phyloP scores from a whole-genome alignment of 306 rosid genomes.

The Senna siamea region DNA sequence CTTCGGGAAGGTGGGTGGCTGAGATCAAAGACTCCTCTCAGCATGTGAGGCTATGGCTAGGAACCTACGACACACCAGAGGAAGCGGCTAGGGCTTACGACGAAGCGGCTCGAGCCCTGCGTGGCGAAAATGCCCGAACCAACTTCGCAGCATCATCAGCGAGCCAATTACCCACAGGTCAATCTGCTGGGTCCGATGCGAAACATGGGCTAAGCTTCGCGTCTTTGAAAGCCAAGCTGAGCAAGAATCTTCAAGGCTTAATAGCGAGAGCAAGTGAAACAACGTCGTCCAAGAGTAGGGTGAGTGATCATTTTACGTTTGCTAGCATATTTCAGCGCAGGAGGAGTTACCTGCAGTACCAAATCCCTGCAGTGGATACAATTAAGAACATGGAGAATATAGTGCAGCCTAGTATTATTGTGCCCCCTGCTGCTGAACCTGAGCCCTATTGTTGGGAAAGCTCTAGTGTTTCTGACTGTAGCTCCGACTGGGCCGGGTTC shows the following conservation, averaged over 20 bases:
- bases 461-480: conserved; percentile 58
- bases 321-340: conserved; percentile 78
- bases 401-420: conserved; percentile 92
- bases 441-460: conserved; percentile 52
- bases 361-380: conserved; percentile 43
- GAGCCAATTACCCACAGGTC: no score
- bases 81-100: conserved; percentile 61
- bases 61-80: conserved; percentile 58
- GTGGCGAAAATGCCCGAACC: conserved; percentile 52
- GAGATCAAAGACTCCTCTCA: conserved; percentile 56
- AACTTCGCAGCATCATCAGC: conserved; percentile 48
- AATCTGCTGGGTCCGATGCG: no score
- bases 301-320: conserved; percentile 82
- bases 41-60: conserved; percentile 52
- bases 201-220: conserved; percentile 61
- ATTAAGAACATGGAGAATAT: conserved; percentile 53
- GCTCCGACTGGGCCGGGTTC: conserved; percentile 63
- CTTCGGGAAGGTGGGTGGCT: conserved; percentile 54
- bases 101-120: conserved; percentile 55
- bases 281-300: conserved; percentile 72
- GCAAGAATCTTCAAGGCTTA: conserved; percentile 82
- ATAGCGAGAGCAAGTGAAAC: conserved; percentile 63
- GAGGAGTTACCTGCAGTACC: conserved; percentile 42
- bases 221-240: conserved; percentile 73
- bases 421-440: conserved; percentile 49